Conservation (phyloP, 1,139 yeast genomes). For the Pichia terricola region DNA sequence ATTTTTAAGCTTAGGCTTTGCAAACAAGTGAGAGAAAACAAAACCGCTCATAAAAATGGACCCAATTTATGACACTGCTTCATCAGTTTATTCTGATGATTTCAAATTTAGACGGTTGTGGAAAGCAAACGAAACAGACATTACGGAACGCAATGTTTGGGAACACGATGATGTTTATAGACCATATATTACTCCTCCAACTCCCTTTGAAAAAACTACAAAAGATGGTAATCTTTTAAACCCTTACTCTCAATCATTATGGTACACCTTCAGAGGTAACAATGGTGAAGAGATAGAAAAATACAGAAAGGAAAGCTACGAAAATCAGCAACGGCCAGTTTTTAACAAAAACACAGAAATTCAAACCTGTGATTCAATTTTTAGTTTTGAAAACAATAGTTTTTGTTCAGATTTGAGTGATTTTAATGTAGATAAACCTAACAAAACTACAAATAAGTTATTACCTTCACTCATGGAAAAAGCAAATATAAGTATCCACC, state of each 20-base stretch:
- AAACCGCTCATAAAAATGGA: not conserved
- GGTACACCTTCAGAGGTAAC: conserved; percentile 22
- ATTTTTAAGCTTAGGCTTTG: too few relatives aligned
- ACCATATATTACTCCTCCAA: conserved; percentile 14
- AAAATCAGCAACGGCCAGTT: not conserved
- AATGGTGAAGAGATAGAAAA: conserved; percentile 19
- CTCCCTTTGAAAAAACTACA: conserved; percentile 9
- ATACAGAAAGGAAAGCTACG: not conserved
- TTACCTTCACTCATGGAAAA: conserved; percentile 7
- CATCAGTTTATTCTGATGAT: conserved; percentile 15
- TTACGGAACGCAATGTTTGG: too few relatives aligned
- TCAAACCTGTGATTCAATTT: too few relatives aligned
- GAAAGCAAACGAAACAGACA: too few relatives aligned
- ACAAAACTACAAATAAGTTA: not conserved
- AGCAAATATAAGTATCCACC: not conserved
- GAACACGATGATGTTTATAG: conserved; percentile 10
- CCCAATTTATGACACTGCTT: conserved; percentile 7
- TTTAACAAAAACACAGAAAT: too few relatives aligned
- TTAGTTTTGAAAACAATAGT: too few relatives aligned
- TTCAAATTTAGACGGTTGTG: not conserved
- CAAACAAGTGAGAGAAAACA: too few relatives aligned
- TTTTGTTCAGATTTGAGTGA: too few relatives aligned
- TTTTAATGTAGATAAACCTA: too few relatives aligned
- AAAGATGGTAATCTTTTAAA: conserved; percentile 6
- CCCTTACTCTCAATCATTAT: conserved; percentile 24